A percentile compares a stretch with the other conserved stretches of the same genome.
phyloP scores from a whole-genome alignment of 768 basidiomycete genomes.

The Leccinum broughii region DNA sequence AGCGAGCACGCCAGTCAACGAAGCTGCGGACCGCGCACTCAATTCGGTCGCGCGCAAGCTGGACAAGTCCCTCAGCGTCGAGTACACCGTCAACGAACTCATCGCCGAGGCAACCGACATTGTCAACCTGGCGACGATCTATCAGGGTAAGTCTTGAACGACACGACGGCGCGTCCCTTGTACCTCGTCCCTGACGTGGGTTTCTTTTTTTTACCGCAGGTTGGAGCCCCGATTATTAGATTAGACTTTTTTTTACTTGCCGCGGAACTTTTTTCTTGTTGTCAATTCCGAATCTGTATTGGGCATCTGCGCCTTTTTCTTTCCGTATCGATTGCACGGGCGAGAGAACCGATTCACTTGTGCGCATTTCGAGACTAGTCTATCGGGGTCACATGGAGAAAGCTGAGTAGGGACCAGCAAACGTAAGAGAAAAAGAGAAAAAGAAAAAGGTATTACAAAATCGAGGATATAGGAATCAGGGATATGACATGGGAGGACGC shows the following conservation, averaged over 20 bases:
- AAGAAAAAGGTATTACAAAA: constrained; percentile 30
- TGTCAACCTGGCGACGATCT: constrained; percentile 78
- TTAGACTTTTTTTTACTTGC: not conserved
- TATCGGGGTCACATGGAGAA: constrained; percentile 22
- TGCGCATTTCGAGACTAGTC: constrained; percentile 23
- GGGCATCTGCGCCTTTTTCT: not conserved
- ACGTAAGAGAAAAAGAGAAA: not conserved
- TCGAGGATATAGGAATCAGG: constrained; percentile 28
- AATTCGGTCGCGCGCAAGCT: constrained; percentile 79
- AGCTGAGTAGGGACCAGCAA: constrained; percentile 17
- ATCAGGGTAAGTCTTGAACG: constrained; percentile 48
- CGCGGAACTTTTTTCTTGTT: not conserved
- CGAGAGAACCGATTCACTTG: constrained; percentile 10
- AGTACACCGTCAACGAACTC: constrained; percentile 91
- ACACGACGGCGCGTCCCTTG: not conserved
- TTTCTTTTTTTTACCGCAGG: constrained; percentile 25
- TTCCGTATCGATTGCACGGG: constrained; percentile 11
- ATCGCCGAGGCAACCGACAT: constrained; percentile 85
- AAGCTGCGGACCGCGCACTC: constrained; percentile 89
- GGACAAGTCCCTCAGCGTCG: constrained; percentile 81
- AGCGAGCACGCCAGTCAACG: constrained; percentile 66
- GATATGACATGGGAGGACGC: constrained; percentile 10
- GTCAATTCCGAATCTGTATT: not conserved
- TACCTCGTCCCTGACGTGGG: constrained; percentile 2
- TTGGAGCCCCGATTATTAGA: constrained; percentile 44